These are phyloP conservation scores for Polysphondylium violaceum DNA, from an alignment of 78 protist species.

Conservation along the genomic window DNA sequence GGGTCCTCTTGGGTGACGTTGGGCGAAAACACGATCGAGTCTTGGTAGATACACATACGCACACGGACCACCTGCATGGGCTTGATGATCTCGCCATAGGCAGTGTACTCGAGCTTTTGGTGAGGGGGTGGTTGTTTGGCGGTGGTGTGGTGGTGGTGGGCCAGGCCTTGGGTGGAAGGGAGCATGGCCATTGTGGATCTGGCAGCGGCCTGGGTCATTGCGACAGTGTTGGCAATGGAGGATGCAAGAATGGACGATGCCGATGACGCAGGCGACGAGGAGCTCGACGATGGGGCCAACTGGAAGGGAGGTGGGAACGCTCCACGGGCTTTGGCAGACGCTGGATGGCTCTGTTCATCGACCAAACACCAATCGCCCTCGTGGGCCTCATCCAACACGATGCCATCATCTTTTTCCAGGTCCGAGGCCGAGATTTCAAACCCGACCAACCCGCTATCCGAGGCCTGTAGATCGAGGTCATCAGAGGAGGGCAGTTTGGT, in stretches of 20 bases:
- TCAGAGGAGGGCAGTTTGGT: background rate
- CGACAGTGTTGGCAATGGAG: background rate
- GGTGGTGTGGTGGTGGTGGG: background rate
- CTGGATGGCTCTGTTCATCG: background rate
- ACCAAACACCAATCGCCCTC: constrained; percentile 58
- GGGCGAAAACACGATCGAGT: constrained; percentile 10
- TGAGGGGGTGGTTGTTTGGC: background rate
- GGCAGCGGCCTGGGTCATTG: background rate
- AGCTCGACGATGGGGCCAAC: background rate
- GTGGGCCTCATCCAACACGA: constrained; percentile 33
- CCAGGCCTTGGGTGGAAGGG: too few relatives aligned
- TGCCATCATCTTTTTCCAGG: background rate
- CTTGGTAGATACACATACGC: constrained; percentile 4
- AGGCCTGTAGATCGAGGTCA: background rate
- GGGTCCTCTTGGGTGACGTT: constrained; percentile 50
- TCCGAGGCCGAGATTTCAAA: constrained; percentile 44
- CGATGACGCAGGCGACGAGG: background rate
- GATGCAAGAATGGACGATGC: background rate
- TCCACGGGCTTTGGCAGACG: background rate
- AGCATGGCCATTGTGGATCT: background rate
- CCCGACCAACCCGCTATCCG: constrained; percentile 14
- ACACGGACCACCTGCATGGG: constrained; percentile 61
- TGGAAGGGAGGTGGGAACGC: background rate
- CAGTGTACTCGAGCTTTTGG: constrained; percentile 2
- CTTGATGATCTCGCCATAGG: constrained; percentile 66